phyloP scores from a whole-genome alignment of 345 rosid species.

The Crucihimalaya himalaica region DNA sequence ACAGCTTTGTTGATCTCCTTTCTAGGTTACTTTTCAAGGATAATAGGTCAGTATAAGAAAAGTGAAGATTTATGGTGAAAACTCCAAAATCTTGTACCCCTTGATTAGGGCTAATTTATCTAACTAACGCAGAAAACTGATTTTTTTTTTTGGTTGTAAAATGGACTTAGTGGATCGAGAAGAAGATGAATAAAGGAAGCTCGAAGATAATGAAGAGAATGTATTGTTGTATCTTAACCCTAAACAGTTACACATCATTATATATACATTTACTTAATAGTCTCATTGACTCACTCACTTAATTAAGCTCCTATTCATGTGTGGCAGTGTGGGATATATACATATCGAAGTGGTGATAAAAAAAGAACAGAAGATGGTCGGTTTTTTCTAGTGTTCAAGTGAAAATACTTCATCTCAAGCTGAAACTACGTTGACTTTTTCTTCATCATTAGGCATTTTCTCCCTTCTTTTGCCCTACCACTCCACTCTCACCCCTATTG shows the following conservation, averaged over 20 bases:
- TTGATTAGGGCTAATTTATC: slow-evolving; percentile 26
- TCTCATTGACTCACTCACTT: not conserved
- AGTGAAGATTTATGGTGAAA: not conserved
- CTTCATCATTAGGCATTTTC: slow-evolving; percentile 8
- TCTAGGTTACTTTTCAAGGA: not conserved
- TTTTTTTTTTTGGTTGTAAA: no score
- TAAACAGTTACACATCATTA: not conserved
- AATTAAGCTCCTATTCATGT: not conserved
- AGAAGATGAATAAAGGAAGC: not conserved
- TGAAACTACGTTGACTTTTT: slow-evolving; percentile 25
- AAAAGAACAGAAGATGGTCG: slow-evolving; percentile 6
- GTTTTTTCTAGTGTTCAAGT: not conserved
- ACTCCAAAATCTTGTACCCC: slow-evolving; percentile 10
- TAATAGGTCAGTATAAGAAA: not conserved
- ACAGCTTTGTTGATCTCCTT: slow-evolving; percentile 20
- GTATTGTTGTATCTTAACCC: not conserved
- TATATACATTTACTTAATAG: not conserved
- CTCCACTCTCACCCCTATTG: slow-evolving; percentile 12
- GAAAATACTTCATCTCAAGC: slow-evolving; percentile 8
- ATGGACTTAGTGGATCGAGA: not conserved
- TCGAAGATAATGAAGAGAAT: not conserved
- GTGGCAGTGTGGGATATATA: not conserved
- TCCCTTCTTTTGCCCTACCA: slow-evolving; percentile 23
- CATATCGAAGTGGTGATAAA: not conserved
- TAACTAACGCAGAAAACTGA: not conserved